These are phyloP conservation scores for Blastobotrys proliferans DNA, from an alignment of 1,139 yeast genomes.

Conservation along the genomic window DNA sequence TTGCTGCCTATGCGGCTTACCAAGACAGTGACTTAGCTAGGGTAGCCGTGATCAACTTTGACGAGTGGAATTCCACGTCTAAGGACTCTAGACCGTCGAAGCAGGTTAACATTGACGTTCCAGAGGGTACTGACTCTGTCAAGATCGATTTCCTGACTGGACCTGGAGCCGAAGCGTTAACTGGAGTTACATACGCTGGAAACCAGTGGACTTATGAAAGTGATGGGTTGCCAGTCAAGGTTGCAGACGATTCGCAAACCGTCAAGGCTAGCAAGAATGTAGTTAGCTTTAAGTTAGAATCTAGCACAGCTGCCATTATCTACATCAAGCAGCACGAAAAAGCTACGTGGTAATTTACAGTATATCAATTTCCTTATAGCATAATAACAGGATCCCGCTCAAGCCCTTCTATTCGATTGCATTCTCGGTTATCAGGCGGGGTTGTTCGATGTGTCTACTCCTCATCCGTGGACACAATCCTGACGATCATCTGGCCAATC, in stretches of 20 bases:
- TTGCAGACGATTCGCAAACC: background rate
- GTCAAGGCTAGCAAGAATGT: background rate
- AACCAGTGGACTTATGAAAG: background rate
- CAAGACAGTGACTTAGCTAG: background rate
- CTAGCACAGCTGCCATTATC: background rate
- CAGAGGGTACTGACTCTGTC: conserved; percentile 1
- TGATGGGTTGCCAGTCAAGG: background rate
- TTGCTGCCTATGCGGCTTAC: background rate
- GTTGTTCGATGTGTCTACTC: too few species aligned
- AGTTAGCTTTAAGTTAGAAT: background rate
- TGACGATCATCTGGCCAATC: too few species aligned
- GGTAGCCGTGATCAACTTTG: background rate
- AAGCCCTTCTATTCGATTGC: too few species aligned
- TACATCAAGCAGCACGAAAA: too few species aligned
- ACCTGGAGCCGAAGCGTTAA: background rate
- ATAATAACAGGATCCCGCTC: too few species aligned
- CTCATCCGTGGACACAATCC: too few species aligned
- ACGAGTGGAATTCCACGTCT: background rate
- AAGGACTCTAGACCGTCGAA: too few species aligned
- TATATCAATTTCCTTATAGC: too few species aligned
- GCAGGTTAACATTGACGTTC: background rate
- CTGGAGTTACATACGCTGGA: background rate
- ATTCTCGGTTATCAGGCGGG: too few species aligned
- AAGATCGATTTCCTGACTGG: conserved; percentile 2
- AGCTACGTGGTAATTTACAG: too few species aligned